Evolutionary conservation across 176 grass and related monocot species (phyloP).

Genomic region (Dendrocalamus sinicus): DNA sequence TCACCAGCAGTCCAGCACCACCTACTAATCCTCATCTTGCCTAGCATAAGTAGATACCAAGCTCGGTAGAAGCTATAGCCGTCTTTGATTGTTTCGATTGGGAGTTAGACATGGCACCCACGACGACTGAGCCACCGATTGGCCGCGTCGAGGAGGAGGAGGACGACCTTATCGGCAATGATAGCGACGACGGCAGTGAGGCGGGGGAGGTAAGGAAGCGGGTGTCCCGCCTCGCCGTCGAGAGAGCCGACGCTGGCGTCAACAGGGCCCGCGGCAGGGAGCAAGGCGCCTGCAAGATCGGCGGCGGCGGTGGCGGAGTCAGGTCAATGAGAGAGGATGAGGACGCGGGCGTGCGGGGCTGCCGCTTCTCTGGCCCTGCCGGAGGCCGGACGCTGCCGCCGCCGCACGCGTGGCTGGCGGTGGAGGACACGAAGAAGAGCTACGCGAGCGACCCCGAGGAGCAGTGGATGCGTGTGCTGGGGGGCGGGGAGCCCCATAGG

Average conservation of each 20-base stretch:
- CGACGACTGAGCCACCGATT: conserved; percentile 1
- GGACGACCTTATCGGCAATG: background rate
- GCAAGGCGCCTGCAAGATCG: background rate
- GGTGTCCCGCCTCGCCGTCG: conserved; percentile 54
- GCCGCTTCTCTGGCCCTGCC: background rate
- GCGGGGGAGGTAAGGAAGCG: conserved; percentile 31
- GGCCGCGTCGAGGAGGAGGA: conserved; percentile 24
- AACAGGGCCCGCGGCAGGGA: background rate
- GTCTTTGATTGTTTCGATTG: too few species aligned
- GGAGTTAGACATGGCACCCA: conserved; percentile 34
- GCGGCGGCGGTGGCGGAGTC: background rate
- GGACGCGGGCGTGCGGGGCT: background rate
- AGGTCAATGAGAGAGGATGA: background rate
- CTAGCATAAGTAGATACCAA: background rate
- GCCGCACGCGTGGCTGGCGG: conserved; percentile 50
- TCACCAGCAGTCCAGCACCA: conserved; percentile 38
- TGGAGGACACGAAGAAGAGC: conserved; percentile 30
- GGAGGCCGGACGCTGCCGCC: conserved; percentile 33
- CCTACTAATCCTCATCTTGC: background rate
- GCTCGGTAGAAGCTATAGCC: too few species aligned
- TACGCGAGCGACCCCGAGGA: conserved; percentile 32
- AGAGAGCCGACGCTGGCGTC: conserved; percentile 33
- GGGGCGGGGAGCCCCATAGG: background rate
- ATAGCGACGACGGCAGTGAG: background rate
- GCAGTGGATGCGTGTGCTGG: conserved; percentile 42